Conservation (phyloP, 495 filamentous ascomycete genomes). For the Penicillium steckii region DNA sequence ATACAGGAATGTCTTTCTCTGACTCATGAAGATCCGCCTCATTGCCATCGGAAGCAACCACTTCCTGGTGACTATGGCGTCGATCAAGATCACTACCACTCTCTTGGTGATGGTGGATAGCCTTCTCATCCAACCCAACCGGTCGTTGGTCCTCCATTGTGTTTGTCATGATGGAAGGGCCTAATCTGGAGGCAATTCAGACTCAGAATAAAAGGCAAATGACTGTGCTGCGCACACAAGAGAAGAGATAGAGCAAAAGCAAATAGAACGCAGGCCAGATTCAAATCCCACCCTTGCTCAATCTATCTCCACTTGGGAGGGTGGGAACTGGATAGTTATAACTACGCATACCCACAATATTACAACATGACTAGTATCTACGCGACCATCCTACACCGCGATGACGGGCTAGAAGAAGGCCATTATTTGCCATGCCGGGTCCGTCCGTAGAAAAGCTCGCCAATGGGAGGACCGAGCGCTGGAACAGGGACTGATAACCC, state of each 20-base stretch:
- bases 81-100: slow-evolving; percentile 16
- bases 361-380: not conserved
- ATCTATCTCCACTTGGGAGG: not conserved
- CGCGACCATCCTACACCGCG: not conserved
- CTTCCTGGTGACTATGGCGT: slow-evolving; percentile 27
- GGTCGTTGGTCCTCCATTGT: slow-evolving; percentile 17
- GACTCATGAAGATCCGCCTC: slow-evolving; percentile 22
- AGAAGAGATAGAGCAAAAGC: not conserved
- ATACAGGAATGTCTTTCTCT: slow-evolving; percentile 21
- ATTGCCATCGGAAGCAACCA: slow-evolving; percentile 12
- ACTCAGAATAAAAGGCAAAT: not conserved
- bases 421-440: slow-evolving; percentile 1
- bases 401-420: not conserved
- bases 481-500: not conserved
- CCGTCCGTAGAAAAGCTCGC: slow-evolving; percentile 2
- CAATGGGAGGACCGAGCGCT: slow-evolving; percentile 2
- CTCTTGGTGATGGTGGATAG: slow-evolving; percentile 13
- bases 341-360: not conserved
- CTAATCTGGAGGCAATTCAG: not conserved
- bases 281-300: not conserved
- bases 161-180: slow-evolving; percentile 18
- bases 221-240: not conserved
- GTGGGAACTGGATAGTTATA: not conserved
- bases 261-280: not conserved
- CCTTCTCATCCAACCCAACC: slow-evolving; percentile 28